Base-by-base conservation (phyloP, 495 filamentous ascomycete species). In the Neurospora terricola region DNA sequence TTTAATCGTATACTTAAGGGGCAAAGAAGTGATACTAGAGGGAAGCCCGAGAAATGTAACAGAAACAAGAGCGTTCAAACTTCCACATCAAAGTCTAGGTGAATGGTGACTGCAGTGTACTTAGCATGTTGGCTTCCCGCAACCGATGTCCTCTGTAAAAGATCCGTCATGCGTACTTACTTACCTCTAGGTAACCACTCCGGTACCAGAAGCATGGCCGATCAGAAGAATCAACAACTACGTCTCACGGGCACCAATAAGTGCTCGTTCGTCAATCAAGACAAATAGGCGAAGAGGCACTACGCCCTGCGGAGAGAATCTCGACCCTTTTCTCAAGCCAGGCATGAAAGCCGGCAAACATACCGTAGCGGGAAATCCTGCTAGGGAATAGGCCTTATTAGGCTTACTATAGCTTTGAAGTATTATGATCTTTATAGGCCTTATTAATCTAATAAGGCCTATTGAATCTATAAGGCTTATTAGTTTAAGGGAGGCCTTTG, bases 311-410 rank as follows among this genome's bases (percentile, higher is more conserved):
- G 43, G 43, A 45, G 43, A 45, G 43, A n/a, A 45, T 37, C 14
- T 69, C 70, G 5, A 80, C 72, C 72, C 78, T 75, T 71, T 74
- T 73, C n/a, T 73, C 74, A 54, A 85, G 72, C 86, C 84, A 87
- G 5, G 78, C 75, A 16, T 71, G 71, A 34, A 80, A 86, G 0
- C 80, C 83, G 38, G 77, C 82, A 78, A 86, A 86, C 77, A 85
- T 77, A 27, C n/a, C n/a, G n/a, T n/a, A n/a, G n/a, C n/a, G n/a
- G n/a, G n/a, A n/a, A n/a, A n/a, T n/a, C n/a, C n/a, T n/a, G n/a
- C n/a, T n/a, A n/a, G n/a, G n/a, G n/a, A n/a, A n/a, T n/a, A n/a
- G n/a, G n/a, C n/a, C n/a, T n/a, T n/a, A n/a, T n/a, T n/a, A n/a
- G n/a, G n/a, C n/a, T n/a, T n/a, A n/a, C n/a, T n/a, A n/a, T n/a